Conservation (phyloP, 2,329 filamentous ascomycete genomes). For the Microsporum canis region DNA sequence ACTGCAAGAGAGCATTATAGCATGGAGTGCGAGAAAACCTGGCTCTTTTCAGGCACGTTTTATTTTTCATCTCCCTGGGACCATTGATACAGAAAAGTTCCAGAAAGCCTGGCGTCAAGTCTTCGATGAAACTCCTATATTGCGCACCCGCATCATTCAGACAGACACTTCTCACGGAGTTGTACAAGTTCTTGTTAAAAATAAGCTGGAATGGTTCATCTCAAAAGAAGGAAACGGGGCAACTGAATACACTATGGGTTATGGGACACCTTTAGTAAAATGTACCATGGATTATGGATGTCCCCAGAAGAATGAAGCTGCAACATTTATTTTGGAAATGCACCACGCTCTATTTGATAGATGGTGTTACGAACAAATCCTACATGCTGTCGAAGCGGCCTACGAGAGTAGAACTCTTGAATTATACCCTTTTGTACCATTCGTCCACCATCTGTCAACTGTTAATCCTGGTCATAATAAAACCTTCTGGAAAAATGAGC, state of each 20-base stretch:
- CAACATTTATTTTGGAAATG: slow-evolving; percentile 26
- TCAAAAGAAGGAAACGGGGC: neutral
- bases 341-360: slow-evolving; percentile 38
- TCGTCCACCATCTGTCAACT: slow-evolving; percentile 5
- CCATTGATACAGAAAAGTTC: slow-evolving; percentile 25
- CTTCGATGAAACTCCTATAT: neutral
- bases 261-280: neutral
- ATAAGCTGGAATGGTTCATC: neutral
- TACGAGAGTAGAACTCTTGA: slow-evolving; percentile 8
- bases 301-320: slow-evolving; percentile 1
- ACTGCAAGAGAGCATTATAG: slow-evolving; percentile 32
- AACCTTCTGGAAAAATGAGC: slow-evolving; percentile 7
- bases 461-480: neutral
- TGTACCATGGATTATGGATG: neutral
- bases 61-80: slow-evolving; percentile 20
- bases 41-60: slow-evolving; percentile 32
- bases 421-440: slow-evolving; percentile 4
- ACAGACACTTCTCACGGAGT: neutral
- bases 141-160: neutral
- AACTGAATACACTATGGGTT: neutral
- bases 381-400: slow-evolving; percentile 6
- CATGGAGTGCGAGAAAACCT: slow-evolving; percentile 25
- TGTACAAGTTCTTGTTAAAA: neutral
- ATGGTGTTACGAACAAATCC: slow-evolving; percentile 18
- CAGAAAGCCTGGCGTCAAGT: slow-evolving; percentile 26